These are phyloP conservation scores for Lentinula boryana DNA, from an alignment of 768 basidiomycete species.

Conservation along the genomic window DNA sequence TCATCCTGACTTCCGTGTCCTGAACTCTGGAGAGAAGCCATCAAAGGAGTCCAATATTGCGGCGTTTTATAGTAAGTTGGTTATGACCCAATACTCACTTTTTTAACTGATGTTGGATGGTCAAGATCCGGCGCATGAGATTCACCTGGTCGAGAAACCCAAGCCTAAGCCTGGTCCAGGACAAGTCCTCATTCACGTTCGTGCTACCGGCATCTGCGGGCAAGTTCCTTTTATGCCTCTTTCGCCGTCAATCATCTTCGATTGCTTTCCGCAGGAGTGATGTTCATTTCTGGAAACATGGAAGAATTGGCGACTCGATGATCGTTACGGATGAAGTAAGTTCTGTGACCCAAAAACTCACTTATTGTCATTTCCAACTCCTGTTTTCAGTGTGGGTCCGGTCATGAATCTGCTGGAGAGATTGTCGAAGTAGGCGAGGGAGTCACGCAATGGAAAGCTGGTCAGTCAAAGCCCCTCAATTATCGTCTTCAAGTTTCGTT, in stretches of 20 bases:
- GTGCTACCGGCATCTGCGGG: conserved; percentile 70
- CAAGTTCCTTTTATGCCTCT: conserved; percentile 19
- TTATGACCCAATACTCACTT: not conserved
- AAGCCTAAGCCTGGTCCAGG: conserved; percentile 54
- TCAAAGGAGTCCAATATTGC: conserved; percentile 47
- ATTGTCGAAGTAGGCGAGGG: conserved; percentile 59
- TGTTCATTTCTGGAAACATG: conserved; percentile 72
- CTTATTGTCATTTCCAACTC: not conserved
- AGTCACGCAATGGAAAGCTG: conserved; percentile 60
- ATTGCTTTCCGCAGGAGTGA: conserved; percentile 42
- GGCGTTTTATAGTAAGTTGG: conserved; percentile 38
- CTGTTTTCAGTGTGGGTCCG: conserved; percentile 49
- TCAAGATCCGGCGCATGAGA: conserved; percentile 49
- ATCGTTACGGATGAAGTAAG: conserved; percentile 59
- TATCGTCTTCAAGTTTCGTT: not conserved
- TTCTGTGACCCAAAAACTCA: not conserved
- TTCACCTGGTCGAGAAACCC: conserved; percentile 65
- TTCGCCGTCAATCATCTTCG: not conserved
- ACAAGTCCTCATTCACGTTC: conserved; percentile 60
- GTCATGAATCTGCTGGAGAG: conserved; percentile 68
- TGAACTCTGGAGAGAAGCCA: conserved; percentile 44
- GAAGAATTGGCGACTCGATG: conserved; percentile 64
- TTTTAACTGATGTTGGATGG: not conserved
- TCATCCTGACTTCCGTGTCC: conserved; percentile 48
- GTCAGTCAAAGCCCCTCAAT: conserved; percentile 19